Evolutionary conservation across 805 yeast genomes (phyloP), one percentile per base, ranked within the genome.

Genomic region (Lipomyces spencermartinsiae): DNA sequence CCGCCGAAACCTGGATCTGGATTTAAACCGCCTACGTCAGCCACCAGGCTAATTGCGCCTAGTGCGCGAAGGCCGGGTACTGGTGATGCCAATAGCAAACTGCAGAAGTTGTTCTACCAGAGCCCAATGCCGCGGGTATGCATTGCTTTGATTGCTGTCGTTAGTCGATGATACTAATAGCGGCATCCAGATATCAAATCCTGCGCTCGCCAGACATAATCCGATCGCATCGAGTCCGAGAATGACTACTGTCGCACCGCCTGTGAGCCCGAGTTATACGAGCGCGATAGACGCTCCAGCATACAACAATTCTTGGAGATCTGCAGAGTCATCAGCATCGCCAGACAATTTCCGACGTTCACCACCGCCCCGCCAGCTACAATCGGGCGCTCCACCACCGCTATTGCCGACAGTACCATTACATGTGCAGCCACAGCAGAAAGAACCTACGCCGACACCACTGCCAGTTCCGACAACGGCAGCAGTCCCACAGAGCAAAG

Each of bases 61-160:
- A 63, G 63, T 22, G 69, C 69, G 25, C 58, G 61, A 29, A 39
- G 69, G 29, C 63, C 62, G 29, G 58, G 63, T 8, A 9, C 14
- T 39, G 43, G 56, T 9, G 60, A 59, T 58, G 59, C 63, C 19
- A 53, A 33, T 22, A 59, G 31, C 3, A 60, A 54, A 29, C 54
- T 67, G 16, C 70, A 67, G 62, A 60, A 58, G 29, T 35, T 67
- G 51, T 67, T 67, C 49, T 64, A 58, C 29, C 65, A 67, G 58
- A 67, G 70, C 46, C 70, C 70, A 2, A 61, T 67, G 64, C 70
- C 70, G 6, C 60, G 67, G 51, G 70, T 63, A 58, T 16, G 68
- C 37, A 19, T 33, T 14, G 29, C 34, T 49, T 14, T 51, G 6
- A n/a, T 46, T 35, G 6, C 56, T 53, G 56, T 9, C 7, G 1